Evolutionary conservation across 2,329 filamentous ascomycete species (phyloP), one percentile per base, ranked within the genome.

Genomic region (Ophiostoma australiae): DNA sequence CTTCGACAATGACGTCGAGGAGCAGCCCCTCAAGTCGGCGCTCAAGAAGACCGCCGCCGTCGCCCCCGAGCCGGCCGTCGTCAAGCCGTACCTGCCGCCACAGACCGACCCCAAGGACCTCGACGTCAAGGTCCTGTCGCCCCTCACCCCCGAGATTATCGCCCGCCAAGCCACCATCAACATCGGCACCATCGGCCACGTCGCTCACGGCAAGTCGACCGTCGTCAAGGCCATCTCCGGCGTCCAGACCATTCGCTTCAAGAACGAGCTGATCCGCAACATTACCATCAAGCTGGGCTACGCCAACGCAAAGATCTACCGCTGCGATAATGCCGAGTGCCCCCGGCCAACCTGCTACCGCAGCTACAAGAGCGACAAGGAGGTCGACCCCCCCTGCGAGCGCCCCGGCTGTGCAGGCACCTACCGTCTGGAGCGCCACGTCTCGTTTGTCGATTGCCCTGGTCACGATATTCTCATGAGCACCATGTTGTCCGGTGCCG

Each of bases 401-500:
- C 89, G 95, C 76, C 92, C 97, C 74, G 94, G 94, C 76, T 99
- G 95, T 79, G 83, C 82, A 72, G 95, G 95, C 72, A 94, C 85
- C 78, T 99, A 98, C 84, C 85, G 92, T 78, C 84, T 99, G 78
- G 83, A 97, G 78, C 89, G 93, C 84, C 94, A 97, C 80, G 93
- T 97, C 78, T 97, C 93, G 90, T 99, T 98, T 80, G 95, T 98
- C 76, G 95, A 98, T 82, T 98, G 95, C 86, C 95, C 95, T 71
- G 95, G 95, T 82, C 95, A 99, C 92, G 95, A 99, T 84, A 99
- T 99, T 93, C 94, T 99, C 81, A 99, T 99, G 95, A 98, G 94
- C 83, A 99, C 95, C 77, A 99, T 99, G 95, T 90, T 99, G 86
- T 99, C 95, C 79, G 95, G 95, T 79, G 95, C 95, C 77, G 95